Conservation (phyloP, 1,284 basidiomycete species). For the Tausonia pullulans region DNA sequence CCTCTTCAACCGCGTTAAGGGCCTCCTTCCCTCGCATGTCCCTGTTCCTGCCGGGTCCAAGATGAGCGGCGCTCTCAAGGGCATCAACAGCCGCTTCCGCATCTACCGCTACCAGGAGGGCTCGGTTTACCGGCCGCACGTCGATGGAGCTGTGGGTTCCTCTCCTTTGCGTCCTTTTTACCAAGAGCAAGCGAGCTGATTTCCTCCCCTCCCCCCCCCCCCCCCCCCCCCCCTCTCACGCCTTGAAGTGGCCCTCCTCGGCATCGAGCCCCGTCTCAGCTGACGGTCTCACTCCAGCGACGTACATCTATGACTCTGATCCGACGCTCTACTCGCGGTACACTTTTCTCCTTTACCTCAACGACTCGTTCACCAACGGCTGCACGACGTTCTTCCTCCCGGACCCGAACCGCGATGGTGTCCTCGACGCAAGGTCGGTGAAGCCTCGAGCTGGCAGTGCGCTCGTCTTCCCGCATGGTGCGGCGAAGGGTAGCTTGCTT, state of each 20-base stretch:
- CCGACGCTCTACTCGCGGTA: conserved; percentile 35
- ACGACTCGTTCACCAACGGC: conserved; percentile 40
- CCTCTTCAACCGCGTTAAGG: conserved; percentile 38
- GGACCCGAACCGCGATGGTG: conserved; percentile 27
- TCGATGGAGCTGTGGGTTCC: conserved; percentile 25
- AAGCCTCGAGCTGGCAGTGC: conserved; percentile 42
- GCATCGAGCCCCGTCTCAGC: conserved; percentile 33
- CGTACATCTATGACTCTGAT: conserved; percentile 46
- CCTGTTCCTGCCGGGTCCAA: conserved; percentile 25
- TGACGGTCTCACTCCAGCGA: conserved; percentile 27
- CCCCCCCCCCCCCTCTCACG: neutral
- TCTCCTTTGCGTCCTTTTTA: neutral
- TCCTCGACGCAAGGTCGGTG: conserved; percentile 42
- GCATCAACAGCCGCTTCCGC: conserved; percentile 44
- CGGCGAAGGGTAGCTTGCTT: conserved; percentile 33
- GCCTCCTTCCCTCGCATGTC: conserved; percentile 34
- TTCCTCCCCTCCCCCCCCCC: too few species aligned
- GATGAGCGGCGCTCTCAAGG: conserved; percentile 40
- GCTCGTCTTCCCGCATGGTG: conserved; percentile 42
- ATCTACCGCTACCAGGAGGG: conserved; percentile 44
- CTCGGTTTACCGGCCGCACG: conserved; percentile 38
- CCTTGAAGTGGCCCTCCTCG: conserved; percentile 40
- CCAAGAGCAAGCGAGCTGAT: neutral
- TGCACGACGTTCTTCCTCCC: conserved; percentile 45
- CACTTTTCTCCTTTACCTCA: conserved; percentile 48